Base-by-base conservation (phyloP, 192 early-diverging fungal genomes). In the Mortierella alpina region DNA sequence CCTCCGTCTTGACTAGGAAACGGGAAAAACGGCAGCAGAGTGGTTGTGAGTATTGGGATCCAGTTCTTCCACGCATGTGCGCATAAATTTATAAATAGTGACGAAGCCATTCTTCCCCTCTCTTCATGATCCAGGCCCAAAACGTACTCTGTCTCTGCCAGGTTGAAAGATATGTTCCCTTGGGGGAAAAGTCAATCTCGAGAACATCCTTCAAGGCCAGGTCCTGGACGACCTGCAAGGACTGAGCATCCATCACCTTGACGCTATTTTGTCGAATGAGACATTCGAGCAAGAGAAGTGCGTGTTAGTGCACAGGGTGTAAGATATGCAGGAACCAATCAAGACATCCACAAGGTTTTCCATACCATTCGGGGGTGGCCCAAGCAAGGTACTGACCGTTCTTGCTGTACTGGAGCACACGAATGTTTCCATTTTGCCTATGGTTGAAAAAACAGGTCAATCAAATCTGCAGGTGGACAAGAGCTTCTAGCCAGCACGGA, bases 131-230 rank as follows among this genome's bases (percentile, higher is more conserved):
- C 20, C 54, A 20, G 22, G 20, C 9, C 20, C 8, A 56, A 5
- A 56, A 60, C 84, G 82, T 85, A 92, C 92, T 88, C 70, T 88
- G 91, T 58, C 96, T 91, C 82, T 92, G 91, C 94, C 93, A 97
- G 46, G 95, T 97, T n/a, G 95, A 89, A 15, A 97, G 53, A 68
- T 92, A 99, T 41, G 90, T 96, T 67, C 94, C 95, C 65, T 87
- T 88, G 66, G 97, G 96, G 13, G 97, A 99, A 81, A 99, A 96
- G 73, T 87, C 93, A 42, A 95, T 89, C 86, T 96, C 96, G 63
- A 96, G 83, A 23, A 96, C 88, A 73, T 91, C 90, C 57, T 87
- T 81, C 58, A 84, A 83, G 18, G 75, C 77, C 64, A 98, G 88
- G 46, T 86, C 89, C 63, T 87, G 88, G 39, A 93, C 78, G n/a